phyloP scores from a whole-genome alignment of 2,329 filamentous ascomycete genomes.

The Aspergillus sp. region DNA sequence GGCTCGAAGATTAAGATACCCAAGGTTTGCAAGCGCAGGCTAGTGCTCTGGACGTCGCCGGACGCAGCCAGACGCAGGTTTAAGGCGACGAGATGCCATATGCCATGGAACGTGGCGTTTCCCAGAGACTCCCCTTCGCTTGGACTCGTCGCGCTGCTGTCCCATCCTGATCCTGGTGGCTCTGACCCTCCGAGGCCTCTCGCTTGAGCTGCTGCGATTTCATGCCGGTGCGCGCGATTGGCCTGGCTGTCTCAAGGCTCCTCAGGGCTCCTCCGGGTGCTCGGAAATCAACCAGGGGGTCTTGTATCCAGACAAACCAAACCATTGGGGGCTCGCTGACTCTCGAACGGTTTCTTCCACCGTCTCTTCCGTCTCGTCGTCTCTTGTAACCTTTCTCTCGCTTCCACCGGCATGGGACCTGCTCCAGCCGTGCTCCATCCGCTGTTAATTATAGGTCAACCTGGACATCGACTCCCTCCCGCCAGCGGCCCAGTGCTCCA shows the following conservation, averaged over 20 bases:
- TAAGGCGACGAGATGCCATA: background rate
- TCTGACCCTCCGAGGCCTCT: too few species aligned
- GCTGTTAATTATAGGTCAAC: background rate
- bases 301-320: too few species aligned
- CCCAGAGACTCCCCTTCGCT: background rate
- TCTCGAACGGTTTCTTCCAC: too few species aligned
- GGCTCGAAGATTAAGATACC: too few species aligned
- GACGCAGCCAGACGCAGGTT: background rate
- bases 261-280: too few species aligned
- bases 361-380: too few species aligned
- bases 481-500: background rate
- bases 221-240: too few species aligned
- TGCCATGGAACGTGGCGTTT: constrained; percentile 3
- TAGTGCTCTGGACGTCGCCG: background rate
- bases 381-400: background rate
- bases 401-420: background rate
- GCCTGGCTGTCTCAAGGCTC: too few species aligned
- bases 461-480: background rate
- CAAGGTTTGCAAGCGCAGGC: too few species aligned
- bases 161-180: background rate
- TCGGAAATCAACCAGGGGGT: too few species aligned
- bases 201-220: too few species aligned
- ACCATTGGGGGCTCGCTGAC: too few species aligned
- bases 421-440: background rate
- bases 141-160: background rate